phyloP scores from a whole-genome alignment of 164 flowering plant genomes.

The Chimonanthus salicifolius region DNA sequence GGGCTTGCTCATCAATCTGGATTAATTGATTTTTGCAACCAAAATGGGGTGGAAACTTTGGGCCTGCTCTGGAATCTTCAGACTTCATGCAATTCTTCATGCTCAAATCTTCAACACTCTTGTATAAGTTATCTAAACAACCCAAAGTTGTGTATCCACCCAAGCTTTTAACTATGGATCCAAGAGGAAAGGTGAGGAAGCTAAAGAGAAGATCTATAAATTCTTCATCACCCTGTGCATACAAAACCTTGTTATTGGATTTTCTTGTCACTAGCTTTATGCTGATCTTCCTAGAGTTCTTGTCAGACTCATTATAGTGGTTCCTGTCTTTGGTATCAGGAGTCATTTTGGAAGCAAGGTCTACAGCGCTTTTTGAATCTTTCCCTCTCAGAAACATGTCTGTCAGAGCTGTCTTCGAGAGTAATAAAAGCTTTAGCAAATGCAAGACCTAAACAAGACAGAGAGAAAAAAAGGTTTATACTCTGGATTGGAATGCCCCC shows the following conservation, averaged over 20 bases:
- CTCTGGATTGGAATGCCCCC: too few species aligned
- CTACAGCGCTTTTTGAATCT: not conserved
- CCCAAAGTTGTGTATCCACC: not conserved
- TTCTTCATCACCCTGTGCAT: not conserved
- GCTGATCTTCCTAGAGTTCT: not conserved
- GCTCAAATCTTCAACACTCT: not conserved
- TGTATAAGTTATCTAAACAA: slow-evolving; percentile 4
- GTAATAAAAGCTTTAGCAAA: slow-evolving; percentile 2
- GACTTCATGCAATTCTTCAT: slow-evolving; percentile 4
- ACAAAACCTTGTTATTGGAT: not conserved
- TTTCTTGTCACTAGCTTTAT: not conserved
- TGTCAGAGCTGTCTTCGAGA: slow-evolving; percentile 6
- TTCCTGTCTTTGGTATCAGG: not conserved
- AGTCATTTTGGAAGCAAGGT: not conserved
- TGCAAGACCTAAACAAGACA: slow-evolving; percentile 1
- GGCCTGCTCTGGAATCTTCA: slow-evolving; percentile 1
- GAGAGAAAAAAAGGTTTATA: not conserved
- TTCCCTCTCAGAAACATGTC: not conserved
- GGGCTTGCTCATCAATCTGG: not conserved
- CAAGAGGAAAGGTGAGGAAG: slow-evolving; percentile 4
- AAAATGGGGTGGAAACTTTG: slow-evolving; percentile 3
- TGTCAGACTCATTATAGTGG: not conserved
- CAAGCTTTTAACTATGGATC: not conserved
- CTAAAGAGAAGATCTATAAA: not conserved
- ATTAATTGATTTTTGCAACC: not conserved